Conservation (phyloP, 768 basidiomycete species). For the Rhodosporidiobolus sp. region DNA sequence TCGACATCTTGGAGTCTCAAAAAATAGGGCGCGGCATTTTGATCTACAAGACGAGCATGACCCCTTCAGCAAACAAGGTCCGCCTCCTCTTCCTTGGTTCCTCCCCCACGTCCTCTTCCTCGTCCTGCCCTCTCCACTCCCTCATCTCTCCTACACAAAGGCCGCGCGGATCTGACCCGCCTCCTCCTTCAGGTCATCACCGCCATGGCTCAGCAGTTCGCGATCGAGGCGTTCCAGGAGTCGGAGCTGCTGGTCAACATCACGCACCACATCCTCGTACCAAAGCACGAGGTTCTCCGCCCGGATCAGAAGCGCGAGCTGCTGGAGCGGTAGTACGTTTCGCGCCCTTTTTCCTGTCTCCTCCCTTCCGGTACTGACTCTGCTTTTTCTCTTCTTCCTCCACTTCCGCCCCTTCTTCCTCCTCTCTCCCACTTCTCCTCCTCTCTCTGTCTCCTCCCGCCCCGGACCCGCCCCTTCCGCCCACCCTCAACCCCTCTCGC, state of each 20-base stretch:
- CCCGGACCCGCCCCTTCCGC: too few relatives aligned
- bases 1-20: conserved; percentile 86
- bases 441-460: neutral
- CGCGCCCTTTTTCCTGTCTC: neutral
- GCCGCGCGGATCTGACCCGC: too few relatives aligned
- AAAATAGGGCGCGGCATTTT: conserved; percentile 85
- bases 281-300: conserved; percentile 81
- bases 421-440: neutral
- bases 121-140: neutral
- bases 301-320: conserved; percentile 80
- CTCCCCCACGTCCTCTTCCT: neutral
- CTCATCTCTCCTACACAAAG: neutral
- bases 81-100: conserved; percentile 28
- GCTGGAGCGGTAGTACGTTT: conserved; percentile 84
- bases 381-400: neutral
- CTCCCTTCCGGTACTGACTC: neutral
- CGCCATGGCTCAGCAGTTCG: conserved; percentile 80
- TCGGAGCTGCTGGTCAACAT: conserved; percentile 96
- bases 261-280: conserved; percentile 90
- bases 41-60: conserved; percentile 94
- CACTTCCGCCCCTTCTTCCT: neutral
- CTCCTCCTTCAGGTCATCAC: conserved; percentile 73
- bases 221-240: conserved; percentile 93
- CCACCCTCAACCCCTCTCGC: neutral
- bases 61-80: conserved; percentile 92